A percentile compares a stretch with the other conserved stretches of the same genome.
Evolutionary conservation across 306 rosid species (phyloP).

Genomic region (Argentina anserina): DNA sequence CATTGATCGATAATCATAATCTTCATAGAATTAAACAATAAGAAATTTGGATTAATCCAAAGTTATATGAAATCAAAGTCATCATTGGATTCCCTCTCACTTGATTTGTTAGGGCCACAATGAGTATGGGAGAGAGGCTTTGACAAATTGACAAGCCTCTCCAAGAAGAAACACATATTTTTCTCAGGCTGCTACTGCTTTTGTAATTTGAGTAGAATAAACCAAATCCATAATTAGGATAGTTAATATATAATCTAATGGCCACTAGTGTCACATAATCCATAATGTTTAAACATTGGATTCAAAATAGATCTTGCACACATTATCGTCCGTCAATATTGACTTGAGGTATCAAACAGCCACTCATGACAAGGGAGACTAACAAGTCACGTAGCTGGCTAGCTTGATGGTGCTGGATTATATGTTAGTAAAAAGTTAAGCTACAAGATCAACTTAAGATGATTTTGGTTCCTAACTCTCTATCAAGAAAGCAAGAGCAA

Average conservation of each 20-base stretch:
- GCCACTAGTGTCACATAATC: conserved; percentile 53
- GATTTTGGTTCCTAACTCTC: conserved; percentile 52
- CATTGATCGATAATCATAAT: neutral
- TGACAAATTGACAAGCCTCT: conserved; percentile 14
- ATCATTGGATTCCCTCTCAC: conserved; percentile 53
- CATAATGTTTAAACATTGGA: conserved; percentile 40
- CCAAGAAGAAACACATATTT: neutral
- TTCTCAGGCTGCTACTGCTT: conserved; percentile 8
- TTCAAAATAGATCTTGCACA: conserved; percentile 45
- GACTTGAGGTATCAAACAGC: conserved; percentile 43
- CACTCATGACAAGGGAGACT: conserved; percentile 69
- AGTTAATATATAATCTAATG: conserved; percentile 49
- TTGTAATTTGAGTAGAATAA: neutral
- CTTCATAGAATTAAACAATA: neutral
- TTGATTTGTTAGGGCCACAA: conserved; percentile 25
- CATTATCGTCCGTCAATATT: conserved; percentile 49
- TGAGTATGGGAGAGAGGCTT: conserved; percentile 13
- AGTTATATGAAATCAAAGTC: conserved; percentile 11
- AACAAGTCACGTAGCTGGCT: conserved; percentile 40
- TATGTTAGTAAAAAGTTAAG: conserved; percentile 62
- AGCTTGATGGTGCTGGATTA: conserved; percentile 36
- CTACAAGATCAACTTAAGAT: conserved; percentile 55
- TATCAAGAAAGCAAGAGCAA: conserved; percentile 20
- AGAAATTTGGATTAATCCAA: conserved; percentile 9
- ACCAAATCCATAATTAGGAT: neutral